These are phyloP conservation scores for Ophiocordyceps camponoti-leonardi DNA, from an alignment of 2,329 filamentous ascomycete species.

Conservation along the genomic window DNA sequence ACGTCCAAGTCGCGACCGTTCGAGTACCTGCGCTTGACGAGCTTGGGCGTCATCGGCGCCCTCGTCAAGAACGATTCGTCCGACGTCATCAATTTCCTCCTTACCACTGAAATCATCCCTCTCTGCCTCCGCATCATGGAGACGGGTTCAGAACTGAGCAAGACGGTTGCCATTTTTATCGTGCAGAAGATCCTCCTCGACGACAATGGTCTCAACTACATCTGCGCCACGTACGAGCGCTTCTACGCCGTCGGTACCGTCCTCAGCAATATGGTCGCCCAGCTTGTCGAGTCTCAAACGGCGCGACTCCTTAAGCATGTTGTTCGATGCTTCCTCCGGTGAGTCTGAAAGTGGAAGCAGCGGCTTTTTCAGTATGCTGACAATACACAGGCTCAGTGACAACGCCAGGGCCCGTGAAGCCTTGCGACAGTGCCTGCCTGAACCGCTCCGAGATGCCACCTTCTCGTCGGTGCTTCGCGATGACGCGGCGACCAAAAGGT, in stretches of 20 bases:
- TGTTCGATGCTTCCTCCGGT: conserved; percentile 91
- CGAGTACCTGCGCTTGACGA: conserved; percentile 91
- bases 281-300: conserved; percentile 94
- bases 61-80: conserved; percentile 97
- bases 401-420: conserved; percentile 93
- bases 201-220: conserved; percentile 92
- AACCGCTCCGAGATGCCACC: conserved; percentile 95
- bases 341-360: conserved; percentile 15
- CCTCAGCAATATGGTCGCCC: conserved; percentile 94
- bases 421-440: conserved; percentile 84
- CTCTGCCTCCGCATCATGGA: conserved; percentile 98
- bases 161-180: conserved; percentile 98
- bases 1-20: conserved; percentile 96
- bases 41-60: conserved; percentile 88
- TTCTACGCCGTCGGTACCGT: conserved; percentile 98
- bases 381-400: conserved; percentile 62
- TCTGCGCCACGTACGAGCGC: conserved; percentile 94
- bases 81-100: conserved; percentile 95
- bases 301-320: conserved; percentile 93
- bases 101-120: conserved; percentile 96
- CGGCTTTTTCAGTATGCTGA: conserved; percentile 3
- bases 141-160: conserved; percentile 93
- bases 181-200: conserved; percentile 97
- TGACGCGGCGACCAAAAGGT: conserved; percentile 93
- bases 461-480: conserved; percentile 94